Conservation (phyloP, 768 basidiomycete genomes). For the Boletus fagicola region DNA sequence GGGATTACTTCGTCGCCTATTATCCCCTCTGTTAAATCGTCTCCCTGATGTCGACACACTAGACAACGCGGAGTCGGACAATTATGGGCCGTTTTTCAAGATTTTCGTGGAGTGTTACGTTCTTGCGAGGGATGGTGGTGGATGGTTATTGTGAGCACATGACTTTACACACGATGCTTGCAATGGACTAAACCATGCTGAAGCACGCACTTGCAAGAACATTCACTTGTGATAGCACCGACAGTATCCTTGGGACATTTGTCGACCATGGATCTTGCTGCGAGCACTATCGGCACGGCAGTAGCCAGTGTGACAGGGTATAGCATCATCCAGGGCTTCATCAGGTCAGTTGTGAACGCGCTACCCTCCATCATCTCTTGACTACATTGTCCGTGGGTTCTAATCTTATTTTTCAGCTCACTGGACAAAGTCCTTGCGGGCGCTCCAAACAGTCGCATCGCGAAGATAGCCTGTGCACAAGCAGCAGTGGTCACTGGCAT, state of each 20-base stretch:
- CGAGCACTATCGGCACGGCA: constrained; percentile 42
- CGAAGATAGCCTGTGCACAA: constrained; percentile 21
- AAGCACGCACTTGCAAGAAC: constrained; percentile 23
- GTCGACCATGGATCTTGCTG: constrained; percentile 52
- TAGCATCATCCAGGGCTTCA: constrained; percentile 38
- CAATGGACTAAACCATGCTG: neutral
- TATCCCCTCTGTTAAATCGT: constrained; percentile 14
- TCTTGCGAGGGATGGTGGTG: constrained; percentile 23
- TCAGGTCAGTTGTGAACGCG: constrained; percentile 35
- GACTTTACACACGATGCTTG: neutral
- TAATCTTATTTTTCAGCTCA: constrained; percentile 12
- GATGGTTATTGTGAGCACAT: constrained; percentile 22
- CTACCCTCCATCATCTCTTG: neutral
- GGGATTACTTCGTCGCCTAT: constrained; percentile 15
- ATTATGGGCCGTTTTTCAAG: constrained; percentile 7
- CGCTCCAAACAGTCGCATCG: constrained; percentile 12
- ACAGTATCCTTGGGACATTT: constrained; percentile 50
- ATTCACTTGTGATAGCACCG: constrained; percentile 26
- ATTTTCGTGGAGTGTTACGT: constrained; percentile 19
- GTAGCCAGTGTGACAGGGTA: constrained; percentile 39
- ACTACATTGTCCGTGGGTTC: constrained; percentile 4
- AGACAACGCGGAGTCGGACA: constrained; percentile 15
- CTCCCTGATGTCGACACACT: constrained; percentile 21
- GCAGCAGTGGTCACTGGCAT: constrained; percentile 25
- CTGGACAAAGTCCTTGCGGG: constrained; percentile 19